phyloP scores from a whole-genome alignment of 192 early-diverging fungal genomes.

The Mortierella alpina region DNA sequence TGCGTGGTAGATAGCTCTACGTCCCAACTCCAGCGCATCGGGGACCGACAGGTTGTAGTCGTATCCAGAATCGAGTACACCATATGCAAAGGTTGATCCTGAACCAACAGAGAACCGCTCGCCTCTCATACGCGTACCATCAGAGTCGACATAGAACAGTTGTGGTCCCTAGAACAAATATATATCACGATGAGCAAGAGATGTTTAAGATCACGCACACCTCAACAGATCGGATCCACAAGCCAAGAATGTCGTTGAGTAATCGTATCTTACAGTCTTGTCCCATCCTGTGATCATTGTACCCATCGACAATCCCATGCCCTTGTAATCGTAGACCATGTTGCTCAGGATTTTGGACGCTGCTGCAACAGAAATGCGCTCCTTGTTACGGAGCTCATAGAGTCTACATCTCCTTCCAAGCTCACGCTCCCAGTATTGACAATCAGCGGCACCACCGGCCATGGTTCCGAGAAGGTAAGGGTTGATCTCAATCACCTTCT shows the following conservation, averaged over 20 bases:
- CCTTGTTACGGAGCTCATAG: constrained; percentile 97
- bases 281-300: constrained; percentile 99
- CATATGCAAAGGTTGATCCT: constrained; percentile 99
- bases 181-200: background rate
- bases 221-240: too few relatives aligned
- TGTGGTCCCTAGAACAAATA: constrained; percentile 77
- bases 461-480: constrained; percentile 98
- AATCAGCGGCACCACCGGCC: constrained; percentile 99
- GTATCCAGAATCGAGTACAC: constrained; percentile 94
- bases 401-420: constrained; percentile 93
- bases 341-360: constrained; percentile 97
- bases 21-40: constrained; percentile 92
- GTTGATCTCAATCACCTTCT: constrained; percentile 99
- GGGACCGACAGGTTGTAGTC: constrained; percentile 80
- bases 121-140: constrained; percentile 88
- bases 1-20: constrained; percentile 95
- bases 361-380: constrained; percentile 97
- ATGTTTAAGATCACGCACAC: background rate
- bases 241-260: background rate
- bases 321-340: constrained; percentile 98
- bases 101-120: constrained; percentile 97
- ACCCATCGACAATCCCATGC: constrained; percentile 99
- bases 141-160: constrained; percentile 97
- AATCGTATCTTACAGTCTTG: constrained; percentile 71
- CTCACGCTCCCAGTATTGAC: constrained; percentile 98